Conservation (phyloP, 2,329 filamentous ascomycete genomes). For the Fusarium ambrosium region DNA sequence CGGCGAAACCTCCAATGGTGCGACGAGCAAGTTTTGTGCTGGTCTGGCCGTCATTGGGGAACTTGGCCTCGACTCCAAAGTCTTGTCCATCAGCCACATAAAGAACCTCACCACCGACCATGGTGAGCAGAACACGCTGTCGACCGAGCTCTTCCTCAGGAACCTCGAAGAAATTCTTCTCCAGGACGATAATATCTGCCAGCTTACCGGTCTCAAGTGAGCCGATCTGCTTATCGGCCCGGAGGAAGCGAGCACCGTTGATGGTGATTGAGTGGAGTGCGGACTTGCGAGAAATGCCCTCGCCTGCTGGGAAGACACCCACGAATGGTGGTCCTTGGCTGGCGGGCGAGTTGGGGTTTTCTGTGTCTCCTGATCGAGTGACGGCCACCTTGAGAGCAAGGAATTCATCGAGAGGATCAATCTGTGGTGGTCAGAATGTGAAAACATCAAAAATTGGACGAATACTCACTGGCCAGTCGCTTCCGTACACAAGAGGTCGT, state of each 20-base stretch:
- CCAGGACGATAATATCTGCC: conserved; percentile 43
- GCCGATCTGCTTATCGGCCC: conserved; percentile 43
- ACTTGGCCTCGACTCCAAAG: conserved; percentile 44
- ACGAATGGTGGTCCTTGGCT: conserved; percentile 37
- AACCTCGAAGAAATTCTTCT: conserved; percentile 46
- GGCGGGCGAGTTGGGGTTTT: conserved; percentile 45
- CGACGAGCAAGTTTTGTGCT: conserved; percentile 32
- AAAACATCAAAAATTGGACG: too few relatives aligned
- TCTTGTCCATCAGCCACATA: conserved; percentile 43
- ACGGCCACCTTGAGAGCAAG: conserved; percentile 47
- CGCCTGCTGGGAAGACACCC: conserved; percentile 37
- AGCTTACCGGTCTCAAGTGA: conserved; percentile 47
- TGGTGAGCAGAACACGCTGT: conserved; percentile 43
- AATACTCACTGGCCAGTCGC: conserved; percentile 47
- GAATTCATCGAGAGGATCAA: conserved; percentile 47
- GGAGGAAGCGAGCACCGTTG: conserved; percentile 42
- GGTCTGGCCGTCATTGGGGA: conserved; percentile 38
- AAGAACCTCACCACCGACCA: conserved; percentile 46
- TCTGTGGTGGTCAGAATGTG: conserved; percentile 23
- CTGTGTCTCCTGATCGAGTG: conserved; percentile 44
- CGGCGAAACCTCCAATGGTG: conserved; percentile 37
- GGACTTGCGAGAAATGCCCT: conserved; percentile 37
- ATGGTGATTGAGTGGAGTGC: conserved; percentile 43
- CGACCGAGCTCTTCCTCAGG: conserved; percentile 43
- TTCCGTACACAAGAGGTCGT: conserved; percentile 41